Evolutionary conservation across 2,329 filamentous ascomycete species (phyloP).

Genomic region (Colletotrichum lupini): DNA sequence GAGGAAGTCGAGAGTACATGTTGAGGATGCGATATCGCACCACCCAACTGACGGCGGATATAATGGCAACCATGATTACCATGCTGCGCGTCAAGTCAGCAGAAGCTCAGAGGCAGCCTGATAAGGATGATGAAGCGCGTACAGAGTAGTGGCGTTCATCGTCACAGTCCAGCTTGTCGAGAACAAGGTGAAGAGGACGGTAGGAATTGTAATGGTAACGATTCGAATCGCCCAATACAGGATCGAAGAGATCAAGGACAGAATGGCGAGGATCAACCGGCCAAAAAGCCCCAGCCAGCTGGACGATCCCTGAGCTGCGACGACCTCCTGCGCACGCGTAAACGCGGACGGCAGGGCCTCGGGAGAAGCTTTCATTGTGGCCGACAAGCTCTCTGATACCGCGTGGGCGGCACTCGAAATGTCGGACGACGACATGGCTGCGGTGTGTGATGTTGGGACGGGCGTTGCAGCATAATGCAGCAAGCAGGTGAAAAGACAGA

Average conservation of each 20-base stretch:
- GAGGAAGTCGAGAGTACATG: slow-evolving; percentile 94
- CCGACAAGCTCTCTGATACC: slow-evolving; percentile 47
- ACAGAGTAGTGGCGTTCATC: slow-evolving; percentile 98
- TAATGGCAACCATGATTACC: slow-evolving; percentile 79
- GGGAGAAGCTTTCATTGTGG: slow-evolving; percentile 44
- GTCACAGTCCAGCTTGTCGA: slow-evolving; percentile 96
- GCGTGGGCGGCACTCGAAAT: slow-evolving; percentile 49
- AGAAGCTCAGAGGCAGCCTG: slow-evolving; percentile 1
- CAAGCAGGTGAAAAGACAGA: slow-evolving; percentile 22
- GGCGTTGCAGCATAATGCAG: slow-evolving; percentile 35
- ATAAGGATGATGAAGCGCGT: slow-evolving; percentile 47
- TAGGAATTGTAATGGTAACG: slow-evolving; percentile 88
- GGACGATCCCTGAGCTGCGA: slow-evolving; percentile 51
- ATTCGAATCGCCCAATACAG: slow-evolving; percentile 87
- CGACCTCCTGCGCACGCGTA: slow-evolving; percentile 49
- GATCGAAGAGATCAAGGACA: slow-evolving; percentile 67
- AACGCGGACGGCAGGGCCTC: slow-evolving; percentile 51
- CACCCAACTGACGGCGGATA: slow-evolving; percentile 92
- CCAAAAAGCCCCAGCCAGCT: slow-evolving; percentile 70
- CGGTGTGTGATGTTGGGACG: slow-evolving; percentile 26
- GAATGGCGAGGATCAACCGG: slow-evolving; percentile 62
- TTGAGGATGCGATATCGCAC: slow-evolving; percentile 96
- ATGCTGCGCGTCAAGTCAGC: slow-evolving; percentile 60
- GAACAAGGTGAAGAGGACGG: slow-evolving; percentile 88
- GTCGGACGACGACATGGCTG: slow-evolving; percentile 53